A percentile compares a stretch with the other conserved stretches of the same genome.
Evolutionary conservation across 768 basidiomycete genomes (phyloP).

Genomic region (Mycena sanguinolenta): DNA sequence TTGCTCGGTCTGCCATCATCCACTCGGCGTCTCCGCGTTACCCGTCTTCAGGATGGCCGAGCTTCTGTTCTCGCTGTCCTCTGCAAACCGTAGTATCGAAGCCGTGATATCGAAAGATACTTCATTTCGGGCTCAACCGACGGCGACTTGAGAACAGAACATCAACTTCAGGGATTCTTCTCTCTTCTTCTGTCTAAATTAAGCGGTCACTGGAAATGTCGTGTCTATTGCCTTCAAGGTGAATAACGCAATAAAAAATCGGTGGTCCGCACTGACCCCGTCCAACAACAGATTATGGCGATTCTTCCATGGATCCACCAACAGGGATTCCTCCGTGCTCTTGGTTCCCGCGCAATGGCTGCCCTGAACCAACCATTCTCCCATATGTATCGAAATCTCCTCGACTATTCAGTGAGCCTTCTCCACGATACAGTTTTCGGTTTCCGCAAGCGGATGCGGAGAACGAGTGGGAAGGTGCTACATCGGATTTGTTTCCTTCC

Average conservation of each 20-base stretch:
- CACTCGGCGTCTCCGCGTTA: constrained; percentile 66
- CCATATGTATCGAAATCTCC: constrained; percentile 54
- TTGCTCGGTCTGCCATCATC: too few species aligned
- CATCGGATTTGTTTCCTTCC: constrained; percentile 45
- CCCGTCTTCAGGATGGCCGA: constrained; percentile 51
- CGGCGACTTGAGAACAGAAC: too few species aligned
- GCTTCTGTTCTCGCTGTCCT: constrained; percentile 51
- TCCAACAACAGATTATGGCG: constrained; percentile 53
- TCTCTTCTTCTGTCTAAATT: too few species aligned
- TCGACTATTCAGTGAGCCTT: constrained; percentile 48
- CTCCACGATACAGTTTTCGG: neutral
- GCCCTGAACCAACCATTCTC: constrained; percentile 48
- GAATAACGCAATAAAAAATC: neutral
- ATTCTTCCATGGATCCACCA: constrained; percentile 45
- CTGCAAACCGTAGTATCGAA: constrained; percentile 49
- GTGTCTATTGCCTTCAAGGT: constrained; percentile 40
- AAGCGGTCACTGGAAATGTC: constrained; percentile 39
- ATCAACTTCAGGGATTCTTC: constrained; percentile 47
- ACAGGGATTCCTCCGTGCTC: too few species aligned
- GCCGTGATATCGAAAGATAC: constrained; percentile 51
- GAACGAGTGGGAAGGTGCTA: constrained; percentile 29
- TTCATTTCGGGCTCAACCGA: constrained; percentile 53
- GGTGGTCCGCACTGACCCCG: constrained; percentile 40
- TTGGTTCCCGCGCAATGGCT: constrained; percentile 43
- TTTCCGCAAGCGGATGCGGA: constrained; percentile 50